Percentiles rank a stretch among this genome's conserved stretches.
phyloP scores from a whole-genome alignment of 495 filamentous ascomycete species.

The Antarctomyces pellizariae region DNA sequence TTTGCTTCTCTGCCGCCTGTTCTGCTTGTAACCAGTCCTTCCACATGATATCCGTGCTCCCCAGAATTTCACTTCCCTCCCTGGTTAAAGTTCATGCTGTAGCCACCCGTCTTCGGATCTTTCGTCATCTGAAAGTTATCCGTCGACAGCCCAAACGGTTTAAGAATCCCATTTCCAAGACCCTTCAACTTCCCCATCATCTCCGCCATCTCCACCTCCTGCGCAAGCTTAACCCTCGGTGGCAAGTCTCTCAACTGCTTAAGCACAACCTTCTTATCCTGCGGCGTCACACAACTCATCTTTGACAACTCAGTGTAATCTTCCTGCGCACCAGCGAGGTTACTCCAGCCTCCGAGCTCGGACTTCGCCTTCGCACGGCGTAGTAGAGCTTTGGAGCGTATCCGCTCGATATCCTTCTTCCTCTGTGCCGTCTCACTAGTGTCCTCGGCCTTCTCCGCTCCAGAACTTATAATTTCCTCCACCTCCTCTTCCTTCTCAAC shows the following conservation, averaged over 20 bases:
- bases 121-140: constrained; percentile 86
- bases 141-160: constrained; percentile 79
- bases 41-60: too few relatives aligned
- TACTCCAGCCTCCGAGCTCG: constrained; percentile 53
- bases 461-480: constrained; percentile 27
- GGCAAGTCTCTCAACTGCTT: constrained; percentile 39
- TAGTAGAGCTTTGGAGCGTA: constrained; percentile 66
- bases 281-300: constrained; percentile 30
- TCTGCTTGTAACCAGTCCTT: too few relatives aligned
- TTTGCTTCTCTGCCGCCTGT: too few relatives aligned
- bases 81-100: constrained; percentile 69
- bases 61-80: too few relatives aligned
- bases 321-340: constrained; percentile 58
- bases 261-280: constrained; percentile 43
- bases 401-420: constrained; percentile 43
- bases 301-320: constrained; percentile 38
- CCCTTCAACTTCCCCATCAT: constrained; percentile 95
- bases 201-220: constrained; percentile 70
- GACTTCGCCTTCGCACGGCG: constrained; percentile 56
- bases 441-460: constrained; percentile 23
- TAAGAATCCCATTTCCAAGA: constrained; percentile 77
- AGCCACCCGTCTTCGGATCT: constrained; percentile 71
- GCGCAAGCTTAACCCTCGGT: constrained; percentile 41
- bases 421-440: constrained; percentile 18
- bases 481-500: constrained; percentile 36